phyloP scores from a whole-genome alignment of 2,329 filamentous ascomycete genomes.

The Exophiala sp. region DNA sequence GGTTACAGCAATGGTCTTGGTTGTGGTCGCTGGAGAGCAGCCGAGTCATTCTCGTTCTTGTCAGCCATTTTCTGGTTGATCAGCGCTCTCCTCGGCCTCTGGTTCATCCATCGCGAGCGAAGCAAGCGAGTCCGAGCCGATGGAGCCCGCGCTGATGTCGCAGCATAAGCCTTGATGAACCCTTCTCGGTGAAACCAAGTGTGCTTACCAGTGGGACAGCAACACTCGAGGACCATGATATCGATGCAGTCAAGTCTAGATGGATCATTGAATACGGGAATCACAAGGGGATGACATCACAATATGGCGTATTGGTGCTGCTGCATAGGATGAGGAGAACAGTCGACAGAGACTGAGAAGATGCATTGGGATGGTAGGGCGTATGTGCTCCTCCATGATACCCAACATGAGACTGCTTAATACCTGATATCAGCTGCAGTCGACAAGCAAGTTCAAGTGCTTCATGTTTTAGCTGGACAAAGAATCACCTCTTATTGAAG shows the following conservation, averaged over 20 bases:
- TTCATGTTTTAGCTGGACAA: too few relatives aligned
- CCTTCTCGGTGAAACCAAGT: background rate
- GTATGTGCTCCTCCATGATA: too few relatives aligned
- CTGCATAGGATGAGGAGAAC: too few relatives aligned
- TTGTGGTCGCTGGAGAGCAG: slow-evolving; percentile 69
- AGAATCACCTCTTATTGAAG: too few relatives aligned
- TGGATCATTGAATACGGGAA: background rate
- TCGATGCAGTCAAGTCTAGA: slow-evolving; percentile 16
- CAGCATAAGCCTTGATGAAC: slow-evolving; percentile 11
- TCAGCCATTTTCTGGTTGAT: slow-evolving; percentile 68
- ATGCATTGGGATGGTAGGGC: background rate
- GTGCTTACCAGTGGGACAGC: slow-evolving; percentile 5
- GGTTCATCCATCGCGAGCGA: slow-evolving; percentile 25
- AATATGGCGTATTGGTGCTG: background rate
- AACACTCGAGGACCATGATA: slow-evolving; percentile 17
- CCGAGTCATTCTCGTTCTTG: slow-evolving; percentile 68
- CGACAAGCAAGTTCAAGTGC: too few relatives aligned
- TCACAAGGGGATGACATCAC: slow-evolving; percentile 1
- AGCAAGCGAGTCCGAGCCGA: slow-evolving; percentile 12
- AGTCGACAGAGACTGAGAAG: background rate
- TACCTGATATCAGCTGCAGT: too few relatives aligned
- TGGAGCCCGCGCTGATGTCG: slow-evolving; percentile 3
- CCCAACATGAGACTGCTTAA: too few relatives aligned
- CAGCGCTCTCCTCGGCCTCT: slow-evolving; percentile 53
- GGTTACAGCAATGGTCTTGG: slow-evolving; percentile 61